These are phyloP conservation scores for Aspergillus costaricaensis DNA, from an alignment of 2,329 filamentous ascomycete species.

Conservation along the genomic window DNA sequence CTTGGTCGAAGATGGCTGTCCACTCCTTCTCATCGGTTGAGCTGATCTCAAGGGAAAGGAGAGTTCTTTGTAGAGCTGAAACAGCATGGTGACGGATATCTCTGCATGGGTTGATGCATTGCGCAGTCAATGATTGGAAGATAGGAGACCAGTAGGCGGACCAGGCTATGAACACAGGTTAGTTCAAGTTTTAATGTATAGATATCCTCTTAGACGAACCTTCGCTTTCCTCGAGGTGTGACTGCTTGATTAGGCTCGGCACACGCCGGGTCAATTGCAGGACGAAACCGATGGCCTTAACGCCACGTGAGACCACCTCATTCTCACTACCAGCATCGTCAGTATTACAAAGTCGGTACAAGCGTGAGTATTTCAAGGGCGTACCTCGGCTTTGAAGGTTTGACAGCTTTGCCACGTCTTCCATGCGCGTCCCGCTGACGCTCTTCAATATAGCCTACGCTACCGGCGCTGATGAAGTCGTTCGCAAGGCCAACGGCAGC, in stretches of 20 bases:
- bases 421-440: slow-evolving; percentile 63
- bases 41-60: slow-evolving; percentile 81
- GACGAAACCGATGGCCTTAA: slow-evolving; percentile 78
- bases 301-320: slow-evolving; percentile 72
- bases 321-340: slow-evolving; percentile 57
- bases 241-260: slow-evolving; percentile 85
- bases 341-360: background rate
- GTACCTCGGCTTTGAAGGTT: slow-evolving; percentile 58
- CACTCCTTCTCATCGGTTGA: slow-evolving; percentile 85
- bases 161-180: slow-evolving; percentile 65
- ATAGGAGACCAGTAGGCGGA: slow-evolving; percentile 97
- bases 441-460: slow-evolving; percentile 69
- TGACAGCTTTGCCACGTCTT: slow-evolving; percentile 56
- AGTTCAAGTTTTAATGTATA: slow-evolving; percentile 2
- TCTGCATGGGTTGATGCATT: slow-evolving; percentile 92
- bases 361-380: slow-evolving; percentile 16
- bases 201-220: slow-evolving; percentile 51
- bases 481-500: slow-evolving; percentile 81
- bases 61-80: slow-evolving; percentile 77
- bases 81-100: slow-evolving; percentile 90
- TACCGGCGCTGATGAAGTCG: slow-evolving; percentile 83
- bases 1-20: slow-evolving; percentile 92
- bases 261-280: slow-evolving; percentile 80
- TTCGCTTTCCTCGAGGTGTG: slow-evolving; percentile 84
- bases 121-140: slow-evolving; percentile 81